Base-by-base conservation (phyloP, 2,329 filamentous ascomycete genomes). In the Apiospora saccharicola region DNA sequence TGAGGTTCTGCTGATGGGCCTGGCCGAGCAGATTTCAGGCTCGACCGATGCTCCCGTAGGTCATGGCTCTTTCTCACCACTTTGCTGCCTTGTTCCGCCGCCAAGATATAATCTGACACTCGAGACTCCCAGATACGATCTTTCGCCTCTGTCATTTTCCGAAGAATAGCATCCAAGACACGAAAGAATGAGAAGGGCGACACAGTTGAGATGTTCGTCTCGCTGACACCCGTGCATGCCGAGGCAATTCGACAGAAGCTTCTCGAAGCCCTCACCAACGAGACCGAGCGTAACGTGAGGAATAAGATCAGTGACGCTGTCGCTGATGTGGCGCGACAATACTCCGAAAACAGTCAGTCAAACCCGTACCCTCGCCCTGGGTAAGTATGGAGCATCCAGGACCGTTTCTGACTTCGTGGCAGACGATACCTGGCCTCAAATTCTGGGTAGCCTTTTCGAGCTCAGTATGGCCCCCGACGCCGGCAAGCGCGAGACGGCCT, bases 291-390 rank as follows among this genome's bases (percentile, higher is more conserved):
- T 74, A 86, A 90, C 51, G 93, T 98, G 67, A 90, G 96, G 78
- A 96, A 98, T 85, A 99, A 99, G 84, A 93, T 98, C 80, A 96
- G 95, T 78, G 96, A 99, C 84, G 95, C 96, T n/a, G 93, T 98
- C 74, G 96, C 96, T 34, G 96, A 99, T 84, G 88, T 99, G 73
- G 96, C 96, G 64, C 91, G 96, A 79, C 95, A 99, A 85, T 98
- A 98, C 83, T 93, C 94, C 64, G 96, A 98, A 78, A 94, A 93
- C 79, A 92, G 94, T 97, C 88, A 82, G 91, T 79, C 16, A 34
- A 67, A 43, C 37, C 72, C 46, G 69, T 30, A 49, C 51, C 68
- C 44, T 70, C 67, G 43, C 43, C 2, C 19, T 43, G 44, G 12
- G 37, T 24, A 26, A 72, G 37, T 49, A 34, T 41, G 34, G 4